phyloP scores from a whole-genome alignment of 2,329 filamentous ascomycete species.

The Neocatenulostroma microsporum region DNA sequence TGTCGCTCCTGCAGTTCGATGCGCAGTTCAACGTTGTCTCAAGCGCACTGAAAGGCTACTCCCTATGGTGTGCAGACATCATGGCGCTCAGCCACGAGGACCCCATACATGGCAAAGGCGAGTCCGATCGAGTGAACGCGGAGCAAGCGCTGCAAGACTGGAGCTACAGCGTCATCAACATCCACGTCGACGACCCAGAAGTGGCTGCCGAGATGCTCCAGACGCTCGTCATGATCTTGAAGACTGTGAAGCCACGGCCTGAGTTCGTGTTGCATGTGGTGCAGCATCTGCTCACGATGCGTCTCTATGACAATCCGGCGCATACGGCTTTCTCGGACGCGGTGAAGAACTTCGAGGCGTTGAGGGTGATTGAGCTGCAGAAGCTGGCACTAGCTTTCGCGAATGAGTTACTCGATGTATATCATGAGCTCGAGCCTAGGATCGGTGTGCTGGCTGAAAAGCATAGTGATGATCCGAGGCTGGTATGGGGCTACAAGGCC shows the following conservation, averaged over 20 bases:
- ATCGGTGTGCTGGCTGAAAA: constrained; percentile 72
- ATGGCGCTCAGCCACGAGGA: constrained; percentile 35
- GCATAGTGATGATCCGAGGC: constrained; percentile 68
- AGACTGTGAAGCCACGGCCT: constrained; percentile 19
- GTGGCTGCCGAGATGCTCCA: constrained; percentile 26
- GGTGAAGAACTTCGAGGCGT: constrained; percentile 76
- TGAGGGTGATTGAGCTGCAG: constrained; percentile 81
- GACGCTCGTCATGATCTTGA: constrained; percentile 23
- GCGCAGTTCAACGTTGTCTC: constrained; percentile 86
- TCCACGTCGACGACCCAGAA: constrained; percentile 54
- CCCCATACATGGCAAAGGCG: constrained; percentile 41
- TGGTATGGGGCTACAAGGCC: constrained; percentile 76
- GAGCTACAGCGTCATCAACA: constrained; percentile 63
- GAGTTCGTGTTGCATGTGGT: constrained; percentile 78
- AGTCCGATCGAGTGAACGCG: constrained; percentile 53
- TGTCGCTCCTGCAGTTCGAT: constrained; percentile 71
- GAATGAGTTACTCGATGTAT: constrained; percentile 76
- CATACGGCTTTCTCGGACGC: constrained; percentile 73
- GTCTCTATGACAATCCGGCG: constrained; percentile 63
- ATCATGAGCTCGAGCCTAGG: constrained; percentile 75
- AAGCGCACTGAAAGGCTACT: constrained; percentile 78
- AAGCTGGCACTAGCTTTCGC: constrained; percentile 84
- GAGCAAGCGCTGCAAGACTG: constrained; percentile 46
- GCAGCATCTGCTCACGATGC: constrained; percentile 81
- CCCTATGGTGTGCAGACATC: constrained; percentile 57